phyloP scores from a whole-genome alignment of 148 eudicot genomes.

The Fagopyrum esculentum region DNA sequence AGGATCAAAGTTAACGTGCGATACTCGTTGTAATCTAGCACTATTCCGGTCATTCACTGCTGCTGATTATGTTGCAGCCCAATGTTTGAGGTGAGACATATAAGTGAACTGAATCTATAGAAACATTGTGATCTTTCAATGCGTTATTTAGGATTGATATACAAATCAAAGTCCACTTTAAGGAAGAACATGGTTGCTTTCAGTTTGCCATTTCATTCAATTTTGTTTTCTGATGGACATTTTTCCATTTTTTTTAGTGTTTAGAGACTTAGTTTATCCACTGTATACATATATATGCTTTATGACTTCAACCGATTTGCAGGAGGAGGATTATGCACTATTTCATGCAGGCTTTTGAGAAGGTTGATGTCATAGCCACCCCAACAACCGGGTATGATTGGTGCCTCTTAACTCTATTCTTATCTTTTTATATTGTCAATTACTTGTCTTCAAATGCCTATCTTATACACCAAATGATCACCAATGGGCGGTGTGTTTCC shows the following conservation, averaged over 20 bases:
- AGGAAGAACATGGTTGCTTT: not conserved
- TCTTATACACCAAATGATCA: too few species aligned
- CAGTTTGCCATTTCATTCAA: not conserved
- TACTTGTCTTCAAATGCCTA: too few species aligned
- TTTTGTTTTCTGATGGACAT: not conserved
- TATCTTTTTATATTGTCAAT: not conserved
- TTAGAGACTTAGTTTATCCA: not conserved
- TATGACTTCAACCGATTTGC: constrained; percentile 10
- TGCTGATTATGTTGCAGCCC: constrained; percentile 85
- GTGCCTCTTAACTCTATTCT: not conserved
- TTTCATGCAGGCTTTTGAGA: constrained; percentile 79
- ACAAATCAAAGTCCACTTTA: not conserved
- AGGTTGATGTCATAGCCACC: constrained; percentile 87
- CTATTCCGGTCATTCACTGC: constrained; percentile 77
- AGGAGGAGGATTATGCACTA: constrained; percentile 90
- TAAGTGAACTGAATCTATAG: not conserved
- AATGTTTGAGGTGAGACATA: constrained; percentile 56
- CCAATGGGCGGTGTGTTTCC: too few species aligned
- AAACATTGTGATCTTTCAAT: not conserved
- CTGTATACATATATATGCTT: constrained; percentile 3
- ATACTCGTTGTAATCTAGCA: constrained; percentile 73
- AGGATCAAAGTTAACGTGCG: constrained; percentile 50
- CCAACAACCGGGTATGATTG: constrained; percentile 93
- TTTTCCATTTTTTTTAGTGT: not conserved
- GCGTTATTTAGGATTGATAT: not conserved